phyloP scores from a whole-genome alignment of 179 eudicot genomes.

The Corrigiola litoralis region DNA sequence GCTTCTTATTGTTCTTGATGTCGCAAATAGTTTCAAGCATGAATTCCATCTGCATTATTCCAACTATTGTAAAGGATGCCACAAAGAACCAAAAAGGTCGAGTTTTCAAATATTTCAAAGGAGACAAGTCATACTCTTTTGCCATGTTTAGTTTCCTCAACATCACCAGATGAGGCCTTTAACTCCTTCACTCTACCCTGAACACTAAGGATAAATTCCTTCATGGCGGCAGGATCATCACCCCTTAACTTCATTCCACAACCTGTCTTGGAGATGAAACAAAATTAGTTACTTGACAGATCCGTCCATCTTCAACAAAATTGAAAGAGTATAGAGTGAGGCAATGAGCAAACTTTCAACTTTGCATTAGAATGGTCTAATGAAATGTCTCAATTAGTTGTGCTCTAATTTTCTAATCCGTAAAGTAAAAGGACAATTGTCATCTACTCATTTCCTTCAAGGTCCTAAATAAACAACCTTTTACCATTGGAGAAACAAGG shows the following conservation, averaged over 20 bases:
- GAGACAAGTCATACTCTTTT: conserved; percentile 54
- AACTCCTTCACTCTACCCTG: conserved; percentile 70
- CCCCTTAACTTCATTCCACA: conserved; percentile 91
- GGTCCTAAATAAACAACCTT: too few species aligned
- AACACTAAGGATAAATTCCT: conserved; percentile 64
- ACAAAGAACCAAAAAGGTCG: background rate
- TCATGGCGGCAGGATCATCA: conserved; percentile 89
- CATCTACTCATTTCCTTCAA: too few species aligned
- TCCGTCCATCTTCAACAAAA: background rate
- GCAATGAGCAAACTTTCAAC: background rate
- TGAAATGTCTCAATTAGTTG: background rate
- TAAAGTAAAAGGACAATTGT: too few species aligned
- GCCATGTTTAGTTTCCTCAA: conserved; percentile 34
- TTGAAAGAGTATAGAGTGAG: background rate
- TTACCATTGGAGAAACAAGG: too few species aligned
- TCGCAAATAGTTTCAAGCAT: conserved; percentile 91
- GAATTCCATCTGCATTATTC: conserved; percentile 71
- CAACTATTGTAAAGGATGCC: background rate
- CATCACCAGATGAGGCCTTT: conserved; percentile 52
- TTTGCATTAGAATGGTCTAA: background rate
- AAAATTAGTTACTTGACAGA: conserved; percentile 1
- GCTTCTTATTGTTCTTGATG: conserved; percentile 89
- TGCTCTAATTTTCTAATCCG: too few species aligned
- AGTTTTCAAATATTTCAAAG: background rate
- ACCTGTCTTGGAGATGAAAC: conserved; percentile 32